These are phyloP conservation scores for Stachybotrys elegans DNA, from an alignment of 2,329 filamentous ascomycete genomes.

Conservation along the genomic window DNA sequence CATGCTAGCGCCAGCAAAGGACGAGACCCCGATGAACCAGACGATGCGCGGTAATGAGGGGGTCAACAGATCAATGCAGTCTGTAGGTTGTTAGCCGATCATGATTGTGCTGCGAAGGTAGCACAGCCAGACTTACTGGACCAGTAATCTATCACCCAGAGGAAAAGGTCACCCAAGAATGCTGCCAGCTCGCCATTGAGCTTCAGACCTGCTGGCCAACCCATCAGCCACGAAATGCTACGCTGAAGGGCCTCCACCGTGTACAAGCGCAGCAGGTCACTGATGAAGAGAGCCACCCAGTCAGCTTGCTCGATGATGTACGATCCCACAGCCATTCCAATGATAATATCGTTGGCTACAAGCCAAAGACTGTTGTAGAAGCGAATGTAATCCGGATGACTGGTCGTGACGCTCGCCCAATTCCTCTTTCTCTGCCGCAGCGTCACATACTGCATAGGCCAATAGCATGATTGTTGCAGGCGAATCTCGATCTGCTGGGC, in stretches of 20 bases:
- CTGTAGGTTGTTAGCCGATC: conserved; percentile 34
- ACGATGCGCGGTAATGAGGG: conserved; percentile 82
- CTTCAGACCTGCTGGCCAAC: conserved; percentile 90
- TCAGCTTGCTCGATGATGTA: conserved; percentile 94
- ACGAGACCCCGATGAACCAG: conserved; percentile 88
- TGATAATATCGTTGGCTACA: conserved; percentile 97
- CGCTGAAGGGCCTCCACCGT: conserved; percentile 82
- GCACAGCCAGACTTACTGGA: conserved; percentile 53
- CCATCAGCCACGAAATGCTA: conserved; percentile 94
- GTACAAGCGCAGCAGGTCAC: conserved; percentile 69
- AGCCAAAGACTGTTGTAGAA: conserved; percentile 99
- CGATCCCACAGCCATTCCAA: conserved; percentile 90
- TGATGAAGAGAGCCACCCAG: conserved; percentile 77
- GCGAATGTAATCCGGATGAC: conserved; percentile 94
- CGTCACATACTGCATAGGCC: conserved; percentile 94
- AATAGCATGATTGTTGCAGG: conserved; percentile 96
- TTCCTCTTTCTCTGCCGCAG: conserved; percentile 83
- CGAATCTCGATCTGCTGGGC: conserved; percentile 97
- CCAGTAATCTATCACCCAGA: conserved; percentile 99
- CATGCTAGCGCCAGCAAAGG: conserved; percentile 94
- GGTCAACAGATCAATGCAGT: conserved; percentile 70
- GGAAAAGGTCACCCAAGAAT: conserved; percentile 92
- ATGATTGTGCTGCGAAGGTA: neutral
- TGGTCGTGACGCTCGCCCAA: conserved; percentile 93
- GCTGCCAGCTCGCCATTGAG: conserved; percentile 87